These are phyloP conservation scores for Schwanniomyces yamadae DNA, from an alignment of 805 yeast genomes.

Conservation along the genomic window DNA sequence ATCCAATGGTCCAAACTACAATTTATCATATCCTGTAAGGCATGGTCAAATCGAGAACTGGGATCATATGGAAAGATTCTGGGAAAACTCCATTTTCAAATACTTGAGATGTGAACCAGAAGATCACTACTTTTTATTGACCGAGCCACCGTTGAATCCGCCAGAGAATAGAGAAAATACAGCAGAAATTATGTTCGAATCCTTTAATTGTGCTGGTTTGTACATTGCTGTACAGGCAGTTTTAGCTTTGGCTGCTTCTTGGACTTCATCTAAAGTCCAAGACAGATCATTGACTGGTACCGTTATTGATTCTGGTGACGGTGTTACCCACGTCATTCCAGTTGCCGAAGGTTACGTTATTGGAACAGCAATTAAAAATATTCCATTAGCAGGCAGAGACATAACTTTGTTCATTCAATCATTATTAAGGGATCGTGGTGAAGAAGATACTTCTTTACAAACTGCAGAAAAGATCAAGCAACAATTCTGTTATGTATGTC, in stretches of 20 bases:
- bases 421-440: conserved; percentile 94
- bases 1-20: conserved; percentile 87
- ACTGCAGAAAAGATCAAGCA: conserved; percentile 98
- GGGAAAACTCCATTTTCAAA: conserved; percentile 97
- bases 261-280: conserved; percentile 95
- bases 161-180: conserved; percentile 99
- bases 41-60: conserved; percentile 99
- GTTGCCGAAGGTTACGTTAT: conserved; percentile 99
- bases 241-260: conserved; percentile 95
- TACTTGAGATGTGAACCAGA: conserved; percentile 98
- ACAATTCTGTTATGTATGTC: conserved; percentile 95
- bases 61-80: conserved; percentile 99
- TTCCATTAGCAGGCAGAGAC: conserved; percentile 98
- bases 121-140: conserved; percentile 91
- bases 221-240: conserved; percentile 99
- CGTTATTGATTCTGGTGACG: conserved; percentile 97
- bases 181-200: conserved; percentile 98
- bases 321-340: conserved; percentile 98
- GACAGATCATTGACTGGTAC: conserved; percentile 98
- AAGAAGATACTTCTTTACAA: conserved; percentile 85
- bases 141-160: conserved; percentile 99
- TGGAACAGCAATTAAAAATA: conserved; percentile 94
- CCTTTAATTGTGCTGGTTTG: conserved; percentile 97
- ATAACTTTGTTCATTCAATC: conserved; percentile 92
- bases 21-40: conserved; percentile 86